These are phyloP conservation scores for Chlamydomonas sp. DNA, from an alignment of 139 green algal species.

Conservation along the genomic window DNA sequence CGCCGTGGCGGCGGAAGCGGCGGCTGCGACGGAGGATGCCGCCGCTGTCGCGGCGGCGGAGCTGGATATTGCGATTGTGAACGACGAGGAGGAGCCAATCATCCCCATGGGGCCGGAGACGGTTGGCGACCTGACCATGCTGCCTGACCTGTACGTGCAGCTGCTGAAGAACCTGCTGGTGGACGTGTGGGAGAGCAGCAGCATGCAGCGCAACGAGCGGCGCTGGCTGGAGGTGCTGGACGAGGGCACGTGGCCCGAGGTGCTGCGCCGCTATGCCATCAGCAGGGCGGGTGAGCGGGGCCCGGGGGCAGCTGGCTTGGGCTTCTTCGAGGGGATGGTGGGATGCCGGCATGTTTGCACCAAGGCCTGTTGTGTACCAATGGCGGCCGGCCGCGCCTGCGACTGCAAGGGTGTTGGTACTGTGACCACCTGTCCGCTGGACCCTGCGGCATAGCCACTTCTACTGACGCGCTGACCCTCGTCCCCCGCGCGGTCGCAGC, in stretches of 20 bases:
- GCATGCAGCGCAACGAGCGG: slow-evolving; percentile 21
- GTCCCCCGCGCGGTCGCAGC: neutral
- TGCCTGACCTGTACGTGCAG: slow-evolving; percentile 36
- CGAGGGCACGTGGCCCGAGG: slow-evolving; percentile 37
- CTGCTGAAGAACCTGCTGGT: slow-evolving; percentile 36
- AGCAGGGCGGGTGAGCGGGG: neutral
- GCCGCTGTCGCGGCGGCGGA: neutral
- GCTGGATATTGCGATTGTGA: neutral
- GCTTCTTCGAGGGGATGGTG: neutral
- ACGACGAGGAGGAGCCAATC: slow-evolving; percentile 10
- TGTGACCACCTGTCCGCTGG: too few species aligned
- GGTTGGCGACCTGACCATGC: slow-evolving; percentile 22
- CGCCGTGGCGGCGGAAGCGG: slow-evolving; percentile 7
- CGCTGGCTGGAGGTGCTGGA: slow-evolving; percentile 36
- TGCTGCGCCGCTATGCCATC: slow-evolving; percentile 32
- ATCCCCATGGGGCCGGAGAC: neutral
- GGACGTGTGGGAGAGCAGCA: slow-evolving; percentile 31
- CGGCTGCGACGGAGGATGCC: neutral
- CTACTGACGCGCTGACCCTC: too few species aligned
- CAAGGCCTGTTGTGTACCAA: too few species aligned
- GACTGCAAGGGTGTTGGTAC: too few species aligned
- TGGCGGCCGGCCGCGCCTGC: too few species aligned
- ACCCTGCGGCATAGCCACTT: too few species aligned
- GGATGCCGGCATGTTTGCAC: too few species aligned
- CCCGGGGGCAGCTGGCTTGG: neutral